Evolutionary conservation across 306 rosid species (phyloP).

Genomic region (Fragaria ananassa): DNA sequence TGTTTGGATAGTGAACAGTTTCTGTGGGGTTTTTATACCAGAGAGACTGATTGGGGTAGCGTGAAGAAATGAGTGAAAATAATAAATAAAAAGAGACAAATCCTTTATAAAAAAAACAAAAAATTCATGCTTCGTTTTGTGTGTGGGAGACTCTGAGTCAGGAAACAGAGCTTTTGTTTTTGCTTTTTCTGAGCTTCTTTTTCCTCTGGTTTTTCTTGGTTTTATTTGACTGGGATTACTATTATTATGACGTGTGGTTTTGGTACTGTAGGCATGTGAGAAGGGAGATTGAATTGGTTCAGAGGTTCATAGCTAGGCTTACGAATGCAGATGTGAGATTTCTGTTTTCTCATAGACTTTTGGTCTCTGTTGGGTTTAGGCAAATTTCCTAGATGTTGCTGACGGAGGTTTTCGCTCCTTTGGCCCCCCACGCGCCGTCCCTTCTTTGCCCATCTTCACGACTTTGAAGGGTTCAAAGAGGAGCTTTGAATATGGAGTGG

Average conservation of each 20-base stretch:
- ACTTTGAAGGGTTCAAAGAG: background rate
- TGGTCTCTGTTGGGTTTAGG: background rate
- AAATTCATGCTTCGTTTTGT: conserved; percentile 56
- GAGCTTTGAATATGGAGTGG: background rate
- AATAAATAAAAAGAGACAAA: conserved; percentile 6
- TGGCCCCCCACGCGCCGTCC: background rate
- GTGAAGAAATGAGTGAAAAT: conserved; percentile 31
- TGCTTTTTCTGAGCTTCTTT: conserved; percentile 33
- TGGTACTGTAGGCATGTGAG: conserved; percentile 8
- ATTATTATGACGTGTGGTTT: conserved; percentile 15
- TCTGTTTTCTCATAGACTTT: background rate
- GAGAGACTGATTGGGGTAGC: conserved; percentile 16
- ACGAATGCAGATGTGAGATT: background rate
- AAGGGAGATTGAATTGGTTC: background rate
- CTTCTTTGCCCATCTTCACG: background rate
- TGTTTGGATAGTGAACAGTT: conserved; percentile 10
- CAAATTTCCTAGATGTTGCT: background rate
- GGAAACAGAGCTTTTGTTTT: conserved; percentile 37
- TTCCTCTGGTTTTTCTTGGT: conserved; percentile 16
- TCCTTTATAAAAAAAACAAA: background rate
- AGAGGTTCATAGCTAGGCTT: background rate
- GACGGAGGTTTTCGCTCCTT: background rate
- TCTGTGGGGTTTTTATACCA: conserved; percentile 26
- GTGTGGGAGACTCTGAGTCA: conserved; percentile 31
- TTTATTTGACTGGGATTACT: background rate